phyloP scores from a whole-genome alignment of 257 asterid genomes.

The Salvia rosmarinus region DNA sequence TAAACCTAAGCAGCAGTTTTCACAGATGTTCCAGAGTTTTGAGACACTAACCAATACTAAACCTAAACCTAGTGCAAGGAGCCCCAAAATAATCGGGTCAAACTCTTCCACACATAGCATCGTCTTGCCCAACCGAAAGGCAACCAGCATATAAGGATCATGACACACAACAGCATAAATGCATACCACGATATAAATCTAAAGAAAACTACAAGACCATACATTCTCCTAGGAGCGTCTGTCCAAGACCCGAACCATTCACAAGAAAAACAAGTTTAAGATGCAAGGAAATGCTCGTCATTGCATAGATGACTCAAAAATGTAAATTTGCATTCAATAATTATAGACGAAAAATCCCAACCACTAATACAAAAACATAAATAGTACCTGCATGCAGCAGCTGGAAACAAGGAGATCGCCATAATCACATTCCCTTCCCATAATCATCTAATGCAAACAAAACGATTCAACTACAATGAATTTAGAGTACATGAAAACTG shows the following conservation, averaged over 20 bases:
- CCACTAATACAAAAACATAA: not conserved
- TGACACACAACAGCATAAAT: too few species aligned
- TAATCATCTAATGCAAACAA: constrained; percentile 39
- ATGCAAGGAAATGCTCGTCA: not conserved
- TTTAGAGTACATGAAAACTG: constrained; percentile 40
- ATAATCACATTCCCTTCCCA: constrained; percentile 27
- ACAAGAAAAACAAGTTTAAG: not conserved
- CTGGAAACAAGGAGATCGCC: constrained; percentile 3
- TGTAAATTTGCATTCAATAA: constrained; percentile 10
- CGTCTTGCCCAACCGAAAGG: too few species aligned
- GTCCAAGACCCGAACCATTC: not conserved
- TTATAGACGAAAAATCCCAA: not conserved
- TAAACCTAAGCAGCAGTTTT: not conserved
- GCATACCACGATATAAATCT: too few species aligned
- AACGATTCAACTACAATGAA: constrained; percentile 44
- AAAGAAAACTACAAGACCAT: not conserved
- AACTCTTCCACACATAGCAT: too few species aligned
- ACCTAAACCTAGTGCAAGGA: not conserved
- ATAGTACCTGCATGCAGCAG: not conserved
- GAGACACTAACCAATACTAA: not conserved
- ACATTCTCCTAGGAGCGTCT: not conserved
- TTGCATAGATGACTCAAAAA: not conserved
- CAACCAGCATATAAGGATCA: too few species aligned
- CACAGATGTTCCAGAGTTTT: not conserved
- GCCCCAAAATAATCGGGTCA: too few species aligned